These are phyloP conservation scores for Penicillium steckii DNA, from an alignment of 495 filamentous ascomycete genomes.

Conservation along the genomic window DNA sequence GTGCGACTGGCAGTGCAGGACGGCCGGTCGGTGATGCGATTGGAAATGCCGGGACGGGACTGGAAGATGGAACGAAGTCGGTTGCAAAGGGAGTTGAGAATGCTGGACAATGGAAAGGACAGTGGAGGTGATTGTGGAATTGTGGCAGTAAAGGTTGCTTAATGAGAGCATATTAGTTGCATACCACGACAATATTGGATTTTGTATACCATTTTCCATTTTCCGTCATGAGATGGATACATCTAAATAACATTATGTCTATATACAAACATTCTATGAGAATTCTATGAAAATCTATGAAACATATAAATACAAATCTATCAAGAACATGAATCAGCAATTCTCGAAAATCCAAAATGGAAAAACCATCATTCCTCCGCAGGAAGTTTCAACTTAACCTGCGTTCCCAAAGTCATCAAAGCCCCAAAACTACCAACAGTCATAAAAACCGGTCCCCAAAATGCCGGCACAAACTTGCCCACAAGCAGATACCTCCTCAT, in stretches of 20 bases:
- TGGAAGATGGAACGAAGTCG: constrained; percentile 56
- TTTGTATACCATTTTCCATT: no score
- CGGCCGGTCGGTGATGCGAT: constrained; percentile 66
- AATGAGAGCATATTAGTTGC: no score
- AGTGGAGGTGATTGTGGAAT: neutral
- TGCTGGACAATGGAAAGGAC: constrained; percentile 63
- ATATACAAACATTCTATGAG: constrained; percentile 5
- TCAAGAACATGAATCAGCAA: neutral
- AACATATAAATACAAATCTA: neutral
- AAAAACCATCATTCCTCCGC: neutral
- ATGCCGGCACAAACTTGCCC: constrained; percentile 30
- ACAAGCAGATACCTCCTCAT: constrained; percentile 23
- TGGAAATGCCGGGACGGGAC: constrained; percentile 55
- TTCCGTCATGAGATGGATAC: no score
- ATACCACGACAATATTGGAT: no score
- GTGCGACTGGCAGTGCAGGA: constrained; percentile 61
- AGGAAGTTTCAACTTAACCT: constrained; percentile 13
- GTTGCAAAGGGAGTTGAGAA: constrained; percentile 66
- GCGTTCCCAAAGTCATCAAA: constrained; percentile 15
- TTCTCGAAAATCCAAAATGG: neutral
- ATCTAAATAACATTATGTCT: no score
- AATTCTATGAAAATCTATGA: neutral
- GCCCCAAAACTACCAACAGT: constrained; percentile 19
- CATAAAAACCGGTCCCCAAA: constrained; percentile 34
- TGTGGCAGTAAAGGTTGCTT: no score